A percentile compares a stretch with the other conserved stretches of the same genome.
phyloP scores from a whole-genome alignment of 2,329 filamentous ascomycete species.

The Cladophialophora immunda region DNA sequence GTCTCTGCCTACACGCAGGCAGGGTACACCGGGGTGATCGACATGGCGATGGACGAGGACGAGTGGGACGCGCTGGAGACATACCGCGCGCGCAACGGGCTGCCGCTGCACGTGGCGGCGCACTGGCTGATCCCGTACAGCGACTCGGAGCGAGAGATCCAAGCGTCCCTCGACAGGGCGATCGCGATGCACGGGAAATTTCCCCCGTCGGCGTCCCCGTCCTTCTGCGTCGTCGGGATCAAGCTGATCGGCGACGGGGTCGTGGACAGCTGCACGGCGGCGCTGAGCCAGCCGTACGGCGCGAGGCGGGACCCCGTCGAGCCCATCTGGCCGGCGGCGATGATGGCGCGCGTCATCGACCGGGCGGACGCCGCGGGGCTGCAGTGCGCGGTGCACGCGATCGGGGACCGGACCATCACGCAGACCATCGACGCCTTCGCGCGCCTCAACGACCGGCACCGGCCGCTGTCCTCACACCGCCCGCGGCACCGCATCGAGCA shows the following conservation, averaged over 20 bases:
- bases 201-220: conserved; percentile 50
- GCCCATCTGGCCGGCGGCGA: conserved; percentile 56
- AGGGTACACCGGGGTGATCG: conserved; percentile 59
- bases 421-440: conserved; percentile 58
- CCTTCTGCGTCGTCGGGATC: conserved; percentile 57
- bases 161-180: conserved; percentile 55
- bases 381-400: conserved; percentile 61
- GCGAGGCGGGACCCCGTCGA: conserved; percentile 50
- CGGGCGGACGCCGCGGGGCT: conserved; percentile 54
- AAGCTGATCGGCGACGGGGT: conserved; percentile 62
- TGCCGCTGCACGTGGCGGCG: conserved; percentile 56
- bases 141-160: conserved; percentile 48
- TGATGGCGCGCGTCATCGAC: conserved; percentile 54
- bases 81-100: conserved; percentile 46
- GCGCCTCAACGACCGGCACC: conserved; percentile 47
- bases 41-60: conserved; percentile 63
- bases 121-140: conserved; percentile 59
- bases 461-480: conserved; percentile 43
- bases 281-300: conserved; percentile 57
- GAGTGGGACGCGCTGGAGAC: conserved; percentile 55
- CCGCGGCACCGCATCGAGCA: conserved; percentile 62
- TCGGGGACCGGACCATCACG: conserved; percentile 57
- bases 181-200: conserved; percentile 52
- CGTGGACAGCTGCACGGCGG: conserved; percentile 61
- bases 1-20: conserved; percentile 53